These are phyloP conservation scores for Psidium friedrichsthalianum DNA, from an alignment of 345 rosid species.

Conservation along the genomic window DNA sequence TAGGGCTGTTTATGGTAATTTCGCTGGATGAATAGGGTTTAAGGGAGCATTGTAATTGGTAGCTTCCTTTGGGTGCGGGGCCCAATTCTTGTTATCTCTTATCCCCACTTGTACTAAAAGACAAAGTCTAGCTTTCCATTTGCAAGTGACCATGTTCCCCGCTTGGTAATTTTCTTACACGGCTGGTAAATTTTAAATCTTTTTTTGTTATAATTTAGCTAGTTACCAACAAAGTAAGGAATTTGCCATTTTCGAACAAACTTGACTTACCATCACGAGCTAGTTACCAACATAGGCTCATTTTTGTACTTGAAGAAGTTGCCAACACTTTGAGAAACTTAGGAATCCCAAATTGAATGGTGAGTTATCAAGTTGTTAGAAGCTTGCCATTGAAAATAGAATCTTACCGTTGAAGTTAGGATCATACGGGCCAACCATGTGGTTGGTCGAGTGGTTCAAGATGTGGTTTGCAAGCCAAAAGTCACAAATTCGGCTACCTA, in stretches of 20 bases:
- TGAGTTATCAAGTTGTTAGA: background rate
- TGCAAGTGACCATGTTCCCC: background rate
- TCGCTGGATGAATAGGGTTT: background rate
- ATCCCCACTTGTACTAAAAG: background rate
- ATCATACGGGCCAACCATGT: background rate
- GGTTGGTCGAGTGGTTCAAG: background rate
- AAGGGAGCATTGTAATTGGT: background rate
- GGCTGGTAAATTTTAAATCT: background rate
- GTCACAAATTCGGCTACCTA: background rate
- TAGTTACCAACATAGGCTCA: background rate
- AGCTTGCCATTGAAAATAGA: background rate
- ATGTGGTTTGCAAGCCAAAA: background rate
- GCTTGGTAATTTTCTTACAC: background rate
- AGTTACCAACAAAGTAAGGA: background rate
- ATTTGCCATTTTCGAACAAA: too few relatives aligned
- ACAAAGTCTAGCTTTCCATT: background rate
- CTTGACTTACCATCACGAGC: too few relatives aligned
- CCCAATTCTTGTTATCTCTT: background rate
- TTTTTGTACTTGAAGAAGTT: background rate
- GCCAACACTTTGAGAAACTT: background rate
- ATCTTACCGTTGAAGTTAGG: background rate
- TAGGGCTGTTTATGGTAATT: too few relatives aligned
- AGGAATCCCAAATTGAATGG: background rate
- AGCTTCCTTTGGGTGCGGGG: background rate
- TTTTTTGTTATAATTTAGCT: too few relatives aligned